These are phyloP conservation scores for Arthromyces matolae DNA, from an alignment of 768 basidiomycete species.

Conservation along the genomic window DNA sequence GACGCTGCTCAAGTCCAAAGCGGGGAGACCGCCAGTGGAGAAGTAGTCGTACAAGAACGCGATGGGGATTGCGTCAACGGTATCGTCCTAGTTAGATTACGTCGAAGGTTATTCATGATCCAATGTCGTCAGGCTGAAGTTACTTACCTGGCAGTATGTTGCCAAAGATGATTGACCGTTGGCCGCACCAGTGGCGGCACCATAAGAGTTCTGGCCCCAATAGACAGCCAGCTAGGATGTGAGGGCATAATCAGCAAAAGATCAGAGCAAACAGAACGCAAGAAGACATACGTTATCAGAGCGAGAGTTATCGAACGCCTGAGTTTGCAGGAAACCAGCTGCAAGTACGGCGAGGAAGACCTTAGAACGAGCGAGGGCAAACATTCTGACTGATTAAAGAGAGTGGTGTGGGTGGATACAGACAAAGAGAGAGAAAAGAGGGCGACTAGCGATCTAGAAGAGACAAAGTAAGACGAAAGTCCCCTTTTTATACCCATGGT, in stretches of 20 bases:
- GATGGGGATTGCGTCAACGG: constrained; percentile 56
- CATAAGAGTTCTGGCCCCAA: constrained; percentile 60
- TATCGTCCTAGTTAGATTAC: constrained; percentile 39
- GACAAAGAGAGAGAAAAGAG: neutral
- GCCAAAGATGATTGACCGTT: constrained; percentile 40
- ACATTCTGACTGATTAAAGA: neutral
- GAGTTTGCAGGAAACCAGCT: constrained; percentile 6
- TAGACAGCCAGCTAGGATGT: constrained; percentile 33
- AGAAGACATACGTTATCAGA: constrained; percentile 34
- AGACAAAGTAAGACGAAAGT: neutral
- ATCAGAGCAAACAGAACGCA: neutral
- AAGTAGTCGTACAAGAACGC: constrained; percentile 63
- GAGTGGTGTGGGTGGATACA: constrained; percentile 2
- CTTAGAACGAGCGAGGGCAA: neutral
- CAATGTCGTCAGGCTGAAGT: too few species aligned
- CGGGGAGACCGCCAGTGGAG: constrained; percentile 52
- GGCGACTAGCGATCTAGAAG: neutral
- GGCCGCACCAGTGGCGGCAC: constrained; percentile 41
- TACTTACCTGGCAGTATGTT: constrained; percentile 47
- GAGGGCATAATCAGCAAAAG: neutral
- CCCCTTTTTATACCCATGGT: too few species aligned
- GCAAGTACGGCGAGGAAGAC: constrained; percentile 1
- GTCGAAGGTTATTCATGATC: too few species aligned
- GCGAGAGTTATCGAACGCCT: constrained; percentile 31
- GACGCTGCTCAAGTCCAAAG: constrained; percentile 60